Conservation (phyloP, 2,329 filamentous ascomycete genomes). For the Triangularia setosa region DNA sequence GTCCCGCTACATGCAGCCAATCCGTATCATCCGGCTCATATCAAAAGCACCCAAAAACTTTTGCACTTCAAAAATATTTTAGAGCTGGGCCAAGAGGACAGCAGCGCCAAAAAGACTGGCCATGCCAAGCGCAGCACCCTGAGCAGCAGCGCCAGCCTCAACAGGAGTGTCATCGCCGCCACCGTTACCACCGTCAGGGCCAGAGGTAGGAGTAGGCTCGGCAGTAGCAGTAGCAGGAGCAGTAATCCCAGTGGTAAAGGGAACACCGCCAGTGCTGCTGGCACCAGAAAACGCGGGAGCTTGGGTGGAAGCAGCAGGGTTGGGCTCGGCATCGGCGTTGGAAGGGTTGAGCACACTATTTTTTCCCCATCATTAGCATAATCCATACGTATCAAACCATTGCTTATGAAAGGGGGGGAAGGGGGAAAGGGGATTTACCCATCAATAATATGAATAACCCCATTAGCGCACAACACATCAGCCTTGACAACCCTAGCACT, state of each 20-base stretch:
- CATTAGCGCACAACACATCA: constrained; percentile 51
- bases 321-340: constrained; percentile 42
- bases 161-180: constrained; percentile 34
- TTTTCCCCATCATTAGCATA: neutral
- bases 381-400: neutral
- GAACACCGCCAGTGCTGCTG: constrained; percentile 42
- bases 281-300: constrained; percentile 53
- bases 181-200: constrained; percentile 25
- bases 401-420: too few species aligned
- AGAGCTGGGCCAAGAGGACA: constrained; percentile 25
- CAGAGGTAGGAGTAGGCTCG: constrained; percentile 26
- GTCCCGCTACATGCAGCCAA: neutral
- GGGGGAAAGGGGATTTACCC: constrained; percentile 39
- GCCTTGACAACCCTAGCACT: constrained; percentile 45
- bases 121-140: constrained; percentile 39
- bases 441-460: constrained; percentile 57
- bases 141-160: constrained; percentile 28
- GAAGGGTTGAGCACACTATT: constrained; percentile 54
- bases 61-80: neutral
- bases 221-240: constrained; percentile 29
- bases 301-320: constrained; percentile 41
- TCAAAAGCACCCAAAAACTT: neutral
- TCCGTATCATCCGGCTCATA: neutral
- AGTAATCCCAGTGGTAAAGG: constrained; percentile 54
- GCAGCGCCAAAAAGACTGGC: constrained; percentile 46